Evolutionary conservation across 495 filamentous ascomycete species (phyloP), one percentile per base, ranked within the genome.

Genomic region (Parathielavia appendiculata): DNA sequence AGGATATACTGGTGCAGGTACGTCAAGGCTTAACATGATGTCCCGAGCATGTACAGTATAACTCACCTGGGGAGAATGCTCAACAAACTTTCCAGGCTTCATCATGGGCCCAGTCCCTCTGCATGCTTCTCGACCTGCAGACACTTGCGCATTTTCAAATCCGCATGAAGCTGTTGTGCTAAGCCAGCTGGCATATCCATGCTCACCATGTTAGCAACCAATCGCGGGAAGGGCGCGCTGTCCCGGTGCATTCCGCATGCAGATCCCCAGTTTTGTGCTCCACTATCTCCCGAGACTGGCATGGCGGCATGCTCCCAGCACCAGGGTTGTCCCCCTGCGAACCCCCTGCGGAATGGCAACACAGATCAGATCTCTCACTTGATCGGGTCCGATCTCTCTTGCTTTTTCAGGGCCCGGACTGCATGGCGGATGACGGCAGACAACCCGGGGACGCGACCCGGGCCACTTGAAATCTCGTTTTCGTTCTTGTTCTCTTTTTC

Each of bases 141-240:
- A 30, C 26, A 30, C 26, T 3, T 3, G 26, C 26, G 26, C 26
- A 30, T 30, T 30, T 30, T 30, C 26, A 30, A 30, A 30, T 30
- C 26, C 26, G 3, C 2, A 30, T 30, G 26, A 6, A 2, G 26
- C 26, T n/a, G n/a, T n/a, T n/a, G n/a, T n/a, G n/a, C n/a, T n/a
- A n/a, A n/a, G n/a, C n/a, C n/a, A n/a, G n/a, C n/a, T n/a, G n/a
- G n/a, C n/a, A n/a, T n/a, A n/a, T n/a, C n/a, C n/a, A n/a, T n/a
- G 26, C 26, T 30, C 26, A 6, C 26, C 26, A 30, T 30, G 26
- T 30, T 8, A 7, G 54, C 16, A 56, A 22, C 54, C 54, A 56
- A 56, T 56, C 54, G 54, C 44, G 54, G n/a, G 54, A 56, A 56
- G 14, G 17, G 41, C 34, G 41, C 11, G 35, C n/a, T 38, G 35